Conservation (phyloP, 331 rosid genomes). For the Rosa hybrid region DNA sequence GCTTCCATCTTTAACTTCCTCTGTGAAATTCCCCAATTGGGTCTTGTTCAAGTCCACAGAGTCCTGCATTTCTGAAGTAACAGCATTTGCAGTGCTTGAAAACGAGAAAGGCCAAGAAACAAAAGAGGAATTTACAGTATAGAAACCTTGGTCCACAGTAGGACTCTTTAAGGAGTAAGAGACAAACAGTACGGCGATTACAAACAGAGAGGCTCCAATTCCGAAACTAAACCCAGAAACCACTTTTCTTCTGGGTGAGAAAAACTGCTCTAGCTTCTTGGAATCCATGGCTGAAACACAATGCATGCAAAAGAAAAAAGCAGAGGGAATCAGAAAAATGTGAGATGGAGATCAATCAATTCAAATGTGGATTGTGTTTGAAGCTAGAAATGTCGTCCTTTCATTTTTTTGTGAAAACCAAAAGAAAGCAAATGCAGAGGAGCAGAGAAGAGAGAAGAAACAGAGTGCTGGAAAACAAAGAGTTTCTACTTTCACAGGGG, state of each 20-base stretch:
- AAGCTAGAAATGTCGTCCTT: background rate
- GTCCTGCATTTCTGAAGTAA: slow-evolving; percentile 14
- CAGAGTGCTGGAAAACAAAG: background rate
- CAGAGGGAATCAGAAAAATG: background rate
- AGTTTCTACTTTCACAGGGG: background rate
- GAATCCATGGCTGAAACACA: slow-evolving; percentile 46
- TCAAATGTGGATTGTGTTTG: background rate
- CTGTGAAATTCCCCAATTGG: slow-evolving; percentile 30
- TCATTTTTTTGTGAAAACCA: background rate
- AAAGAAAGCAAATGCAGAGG: background rate
- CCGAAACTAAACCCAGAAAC: slow-evolving; percentile 75
- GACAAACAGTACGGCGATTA: slow-evolving; percentile 37
- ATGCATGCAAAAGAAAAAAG: background rate
- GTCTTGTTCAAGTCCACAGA: slow-evolving; percentile 13
- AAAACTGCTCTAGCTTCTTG: slow-evolving; percentile 53
- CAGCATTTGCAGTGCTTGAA: slow-evolving; percentile 19
- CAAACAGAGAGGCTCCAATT: slow-evolving; percentile 48
- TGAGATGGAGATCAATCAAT: background rate
- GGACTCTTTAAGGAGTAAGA: slow-evolving; percentile 38
- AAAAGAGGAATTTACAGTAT: slow-evolving; percentile 32
- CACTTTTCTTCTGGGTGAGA: slow-evolving; percentile 51
- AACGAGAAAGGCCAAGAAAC: slow-evolving; percentile 2
- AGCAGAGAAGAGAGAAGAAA: background rate
- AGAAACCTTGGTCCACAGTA: slow-evolving; percentile 35
- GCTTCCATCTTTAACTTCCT: slow-evolving; percentile 30